phyloP scores from a whole-genome alignment of 2,329 filamentous ascomycete genomes.

The Biscogniauxia sp. region DNA sequence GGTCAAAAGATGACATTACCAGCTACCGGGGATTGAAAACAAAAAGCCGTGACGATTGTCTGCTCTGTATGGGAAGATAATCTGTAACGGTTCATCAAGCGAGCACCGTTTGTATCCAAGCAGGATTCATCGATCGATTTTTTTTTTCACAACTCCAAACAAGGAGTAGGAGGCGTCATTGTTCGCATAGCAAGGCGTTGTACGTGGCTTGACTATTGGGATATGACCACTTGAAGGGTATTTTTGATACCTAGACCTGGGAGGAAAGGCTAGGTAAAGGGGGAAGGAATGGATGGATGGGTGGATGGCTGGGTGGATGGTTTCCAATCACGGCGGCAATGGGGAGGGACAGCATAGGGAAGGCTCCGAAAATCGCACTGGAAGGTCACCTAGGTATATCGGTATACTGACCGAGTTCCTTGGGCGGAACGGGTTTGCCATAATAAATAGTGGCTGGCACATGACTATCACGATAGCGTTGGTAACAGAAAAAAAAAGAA shows the following conservation, averaged over 20 bases:
- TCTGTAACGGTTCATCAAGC: background rate
- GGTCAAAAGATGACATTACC: background rate
- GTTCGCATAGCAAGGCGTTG: slow-evolving; percentile 19
- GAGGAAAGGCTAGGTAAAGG: background rate
- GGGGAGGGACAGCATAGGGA: background rate
- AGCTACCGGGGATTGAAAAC: background rate
- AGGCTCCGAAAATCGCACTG: background rate
- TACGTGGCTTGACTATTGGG: background rate
- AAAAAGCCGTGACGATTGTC: background rate
- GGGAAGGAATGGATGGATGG: no score
- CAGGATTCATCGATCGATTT: background rate
- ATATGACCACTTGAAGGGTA: background rate
- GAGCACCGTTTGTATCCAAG: background rate
- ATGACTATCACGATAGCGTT: slow-evolving; percentile 9
- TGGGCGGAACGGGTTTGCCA: background rate
- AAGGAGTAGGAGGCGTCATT: background rate
- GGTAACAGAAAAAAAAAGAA: background rate
- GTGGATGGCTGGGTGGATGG: no score
- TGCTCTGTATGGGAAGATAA: background rate
- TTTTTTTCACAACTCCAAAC: background rate
- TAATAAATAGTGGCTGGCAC: background rate
- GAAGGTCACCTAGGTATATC: background rate
- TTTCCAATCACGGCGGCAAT: background rate
- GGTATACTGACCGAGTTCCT: background rate
- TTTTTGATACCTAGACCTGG: background rate